phyloP scores from a whole-genome alignment of 129 eudicot genomes.

The Artemisia tridentata region DNA sequence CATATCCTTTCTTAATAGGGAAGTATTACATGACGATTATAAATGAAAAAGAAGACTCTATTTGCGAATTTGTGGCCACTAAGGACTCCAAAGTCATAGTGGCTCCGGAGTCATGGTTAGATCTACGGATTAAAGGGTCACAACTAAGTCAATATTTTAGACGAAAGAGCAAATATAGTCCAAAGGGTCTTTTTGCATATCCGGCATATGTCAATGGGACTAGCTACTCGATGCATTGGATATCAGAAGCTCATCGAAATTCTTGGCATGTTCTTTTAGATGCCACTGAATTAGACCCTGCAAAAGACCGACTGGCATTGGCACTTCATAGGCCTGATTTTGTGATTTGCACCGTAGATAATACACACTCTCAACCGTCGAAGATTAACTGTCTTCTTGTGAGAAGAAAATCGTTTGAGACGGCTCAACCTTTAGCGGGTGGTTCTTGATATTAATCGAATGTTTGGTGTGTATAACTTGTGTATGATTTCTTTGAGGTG shows the following conservation, averaged over 20 bases:
- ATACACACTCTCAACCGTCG: constrained; percentile 59
- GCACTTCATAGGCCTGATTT: constrained; percentile 82
- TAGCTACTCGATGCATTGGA: constrained; percentile 83
- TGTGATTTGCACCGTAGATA: constrained; percentile 59
- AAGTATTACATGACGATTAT: constrained; percentile 69
- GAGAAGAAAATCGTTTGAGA: constrained; percentile 71
- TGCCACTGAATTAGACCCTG: constrained; percentile 54
- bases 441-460: constrained; percentile 25
- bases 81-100: constrained; percentile 66
- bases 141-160: constrained; percentile 80
- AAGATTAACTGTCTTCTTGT: constrained; percentile 67
- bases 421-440: constrained; percentile 33
- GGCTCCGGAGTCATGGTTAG: constrained; percentile 80
- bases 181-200: constrained; percentile 76
- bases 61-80: constrained; percentile 44
- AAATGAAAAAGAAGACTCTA: constrained; percentile 47
- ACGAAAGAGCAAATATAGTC: constrained; percentile 60
- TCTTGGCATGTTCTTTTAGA: constrained; percentile 84
- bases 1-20: constrained; percentile 75
- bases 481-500: constrained; percentile 22
- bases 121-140: constrained; percentile 79
- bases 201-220: constrained; percentile 60
- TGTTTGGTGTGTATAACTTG: constrained; percentile 17
- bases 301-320: constrained; percentile 45
- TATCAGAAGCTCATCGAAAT: constrained; percentile 75